phyloP scores from a whole-genome alignment of 225 moss, liverwort and hornwort species.

The Bryum argenteum region DNA sequence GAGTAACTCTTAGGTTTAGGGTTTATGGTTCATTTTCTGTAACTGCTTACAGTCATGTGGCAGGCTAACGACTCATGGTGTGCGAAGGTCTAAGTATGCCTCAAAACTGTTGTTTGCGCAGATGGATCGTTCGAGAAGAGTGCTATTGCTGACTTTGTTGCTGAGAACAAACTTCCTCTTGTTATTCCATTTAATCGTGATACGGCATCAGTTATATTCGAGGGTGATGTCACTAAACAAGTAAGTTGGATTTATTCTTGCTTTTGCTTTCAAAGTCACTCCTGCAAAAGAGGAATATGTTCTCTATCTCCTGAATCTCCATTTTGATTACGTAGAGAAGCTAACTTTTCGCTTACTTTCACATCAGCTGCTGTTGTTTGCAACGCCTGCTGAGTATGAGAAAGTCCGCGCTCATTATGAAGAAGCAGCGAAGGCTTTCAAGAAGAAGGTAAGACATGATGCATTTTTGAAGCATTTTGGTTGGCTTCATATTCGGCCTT shows the following conservation, averaged over 20 bases:
- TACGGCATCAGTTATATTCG: conserved; percentile 62
- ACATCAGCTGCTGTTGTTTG: conserved; percentile 78
- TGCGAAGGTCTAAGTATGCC: neutral
- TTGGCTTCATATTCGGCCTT: neutral
- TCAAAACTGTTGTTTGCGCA: conserved; percentile 31
- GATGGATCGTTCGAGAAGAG: conserved; percentile 78
- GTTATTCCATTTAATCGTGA: conserved; percentile 72
- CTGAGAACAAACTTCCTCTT: conserved; percentile 76
- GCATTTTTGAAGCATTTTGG: neutral
- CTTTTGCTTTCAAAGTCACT: neutral
- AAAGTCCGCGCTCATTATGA: conserved; percentile 54
- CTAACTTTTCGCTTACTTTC: conserved; percentile 23
- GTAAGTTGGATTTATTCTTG: conserved; percentile 32
- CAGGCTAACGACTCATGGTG: conserved; percentile 3
- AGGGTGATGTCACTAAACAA: conserved; percentile 68
- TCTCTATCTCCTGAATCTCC: neutral
- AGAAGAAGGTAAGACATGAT: conserved; percentile 57
- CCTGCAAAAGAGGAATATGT: neutral
- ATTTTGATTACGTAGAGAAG: neutral
- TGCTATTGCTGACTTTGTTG: conserved; percentile 58
- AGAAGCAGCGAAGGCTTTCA: conserved; percentile 65
- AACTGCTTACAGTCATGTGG: conserved; percentile 3
- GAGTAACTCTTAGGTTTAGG: neutral
- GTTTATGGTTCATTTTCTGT: neutral
- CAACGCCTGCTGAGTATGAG: conserved; percentile 51